These are phyloP conservation scores for Dendrothele bispora DNA, from an alignment of 768 basidiomycete genomes.

Conservation along the genomic window DNA sequence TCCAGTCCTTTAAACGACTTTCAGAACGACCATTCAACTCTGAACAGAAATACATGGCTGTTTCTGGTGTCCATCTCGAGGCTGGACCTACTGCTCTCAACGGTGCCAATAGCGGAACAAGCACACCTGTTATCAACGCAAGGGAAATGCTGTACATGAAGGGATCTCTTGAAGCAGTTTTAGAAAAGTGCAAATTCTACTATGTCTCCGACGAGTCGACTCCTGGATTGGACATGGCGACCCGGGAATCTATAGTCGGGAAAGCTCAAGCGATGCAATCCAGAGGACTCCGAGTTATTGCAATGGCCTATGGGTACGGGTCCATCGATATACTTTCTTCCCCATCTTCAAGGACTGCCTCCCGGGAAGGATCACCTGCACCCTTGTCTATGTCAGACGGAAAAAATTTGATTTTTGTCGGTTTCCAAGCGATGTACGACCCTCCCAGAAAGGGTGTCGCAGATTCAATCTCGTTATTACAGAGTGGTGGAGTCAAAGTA, in stretches of 20 bases:
- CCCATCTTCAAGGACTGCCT: conserved; percentile 22
- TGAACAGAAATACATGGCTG: conserved; percentile 91
- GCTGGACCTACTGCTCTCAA: conserved; percentile 22
- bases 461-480: conserved; percentile 79
- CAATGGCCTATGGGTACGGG: conserved; percentile 87
- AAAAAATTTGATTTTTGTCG: conserved; percentile 80
- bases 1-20: conserved; percentile 65
- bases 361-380: conserved; percentile 26
- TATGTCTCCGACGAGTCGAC: conserved; percentile 90
- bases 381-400: conserved; percentile 24
- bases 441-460: conserved; percentile 94
- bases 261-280: conserved; percentile 74
- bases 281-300: conserved; percentile 82
- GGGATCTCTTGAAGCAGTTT: conserved; percentile 86
- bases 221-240: conserved; percentile 70
- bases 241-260: conserved; percentile 62
- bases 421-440: conserved; percentile 94
- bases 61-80: conserved; percentile 69
- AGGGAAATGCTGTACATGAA: conserved; percentile 89
- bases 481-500: conserved; percentile 88
- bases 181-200: conserved; percentile 86
- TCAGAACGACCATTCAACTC: conserved; percentile 90
- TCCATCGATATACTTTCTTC: conserved; percentile 39
- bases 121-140: too few species aligned
- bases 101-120: conserved; percentile 27